These are phyloP conservation scores for Hypoxylon sp. DNA, from an alignment of 2,329 filamentous ascomycete species.

Conservation along the genomic window DNA sequence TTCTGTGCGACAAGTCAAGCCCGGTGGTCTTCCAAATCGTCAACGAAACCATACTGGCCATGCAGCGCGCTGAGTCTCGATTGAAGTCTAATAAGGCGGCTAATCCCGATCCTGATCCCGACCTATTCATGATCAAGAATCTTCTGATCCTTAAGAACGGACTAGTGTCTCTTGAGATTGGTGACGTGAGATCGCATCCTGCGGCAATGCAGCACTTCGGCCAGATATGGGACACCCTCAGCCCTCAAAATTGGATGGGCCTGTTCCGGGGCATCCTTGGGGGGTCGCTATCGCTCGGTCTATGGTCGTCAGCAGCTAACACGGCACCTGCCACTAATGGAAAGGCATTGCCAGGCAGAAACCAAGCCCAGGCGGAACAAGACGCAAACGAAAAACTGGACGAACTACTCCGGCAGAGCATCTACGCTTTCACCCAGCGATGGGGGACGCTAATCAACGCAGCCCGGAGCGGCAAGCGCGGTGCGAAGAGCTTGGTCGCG, in stretches of 20 bases:
- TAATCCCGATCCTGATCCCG: slow-evolving; percentile 70
- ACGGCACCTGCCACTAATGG: slow-evolving; percentile 30
- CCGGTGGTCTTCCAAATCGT: slow-evolving; percentile 75
- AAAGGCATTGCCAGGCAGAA: slow-evolving; percentile 23
- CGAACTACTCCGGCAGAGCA: slow-evolving; percentile 67
- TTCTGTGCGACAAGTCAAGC: slow-evolving; percentile 62
- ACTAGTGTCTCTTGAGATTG: slow-evolving; percentile 94
- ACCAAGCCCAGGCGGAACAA: slow-evolving; percentile 46
- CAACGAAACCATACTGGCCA: slow-evolving; percentile 84
- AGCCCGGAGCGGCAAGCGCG: slow-evolving; percentile 56
- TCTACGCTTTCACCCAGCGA: slow-evolving; percentile 68
- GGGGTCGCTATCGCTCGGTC: slow-evolving; percentile 54
- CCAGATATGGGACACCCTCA: slow-evolving; percentile 71
- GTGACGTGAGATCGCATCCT: slow-evolving; percentile 64
- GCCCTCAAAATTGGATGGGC: slow-evolving; percentile 64
- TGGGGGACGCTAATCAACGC: slow-evolving; percentile 63
- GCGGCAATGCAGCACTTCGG: slow-evolving; percentile 67
- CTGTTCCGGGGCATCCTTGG: slow-evolving; percentile 66
- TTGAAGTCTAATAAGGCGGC: slow-evolving; percentile 69
- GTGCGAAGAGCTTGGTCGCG: slow-evolving; percentile 59
- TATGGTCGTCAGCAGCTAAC: slow-evolving; percentile 43
- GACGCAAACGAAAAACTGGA: slow-evolving; percentile 72
- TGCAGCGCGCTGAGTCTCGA: slow-evolving; percentile 77
- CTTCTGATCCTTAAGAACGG: slow-evolving; percentile 95
- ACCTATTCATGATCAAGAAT: slow-evolving; percentile 94